Conservation (phyloP, 257 asterid species). For the Oldenlandia corymbosa region DNA sequence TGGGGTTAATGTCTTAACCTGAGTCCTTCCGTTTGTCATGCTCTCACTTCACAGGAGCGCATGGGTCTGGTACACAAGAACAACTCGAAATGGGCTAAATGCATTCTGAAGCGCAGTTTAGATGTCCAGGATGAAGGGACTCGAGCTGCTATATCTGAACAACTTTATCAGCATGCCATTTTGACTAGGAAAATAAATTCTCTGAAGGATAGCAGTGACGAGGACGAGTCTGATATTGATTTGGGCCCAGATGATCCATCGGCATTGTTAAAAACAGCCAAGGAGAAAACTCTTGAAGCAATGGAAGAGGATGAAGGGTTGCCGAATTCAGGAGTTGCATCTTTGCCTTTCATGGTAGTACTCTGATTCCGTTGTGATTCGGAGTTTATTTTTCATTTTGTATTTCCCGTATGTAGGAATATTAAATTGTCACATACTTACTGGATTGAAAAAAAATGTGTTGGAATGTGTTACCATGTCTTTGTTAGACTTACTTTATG, state of each 20-base stretch:
- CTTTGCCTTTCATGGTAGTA: constrained; percentile 91
- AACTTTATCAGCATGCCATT: constrained; percentile 68
- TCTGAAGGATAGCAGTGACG: constrained; percentile 65
- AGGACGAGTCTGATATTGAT: constrained; percentile 52
- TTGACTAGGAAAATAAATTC: constrained; percentile 81
- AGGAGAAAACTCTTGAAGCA: constrained; percentile 55
- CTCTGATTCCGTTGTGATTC: constrained; percentile 12
- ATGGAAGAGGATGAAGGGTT: constrained; percentile 65
- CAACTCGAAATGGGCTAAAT: constrained; percentile 76
- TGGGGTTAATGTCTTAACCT: not conserved
- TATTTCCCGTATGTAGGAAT: not conserved
- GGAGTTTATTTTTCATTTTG: constrained; percentile 7
- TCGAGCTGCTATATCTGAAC: constrained; percentile 73
- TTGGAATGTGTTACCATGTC: not conserved
- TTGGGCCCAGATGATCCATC: constrained; percentile 47
- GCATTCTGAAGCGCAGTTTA: constrained; percentile 70
- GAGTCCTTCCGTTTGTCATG: constrained; percentile 8
- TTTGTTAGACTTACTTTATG: not conserved
- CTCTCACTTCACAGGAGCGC: constrained; percentile 59
- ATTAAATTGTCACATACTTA: not conserved
- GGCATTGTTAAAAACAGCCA: constrained; percentile 58
- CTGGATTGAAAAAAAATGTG: not conserved
- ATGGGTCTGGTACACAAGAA: constrained; percentile 82
- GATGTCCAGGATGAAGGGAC: constrained; percentile 78
- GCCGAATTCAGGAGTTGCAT: constrained; percentile 71